Evolutionary conservation across 805 yeast genomes (phyloP), one percentile per base, ranked within the genome.

Genomic region (Candida easanensis): DNA sequence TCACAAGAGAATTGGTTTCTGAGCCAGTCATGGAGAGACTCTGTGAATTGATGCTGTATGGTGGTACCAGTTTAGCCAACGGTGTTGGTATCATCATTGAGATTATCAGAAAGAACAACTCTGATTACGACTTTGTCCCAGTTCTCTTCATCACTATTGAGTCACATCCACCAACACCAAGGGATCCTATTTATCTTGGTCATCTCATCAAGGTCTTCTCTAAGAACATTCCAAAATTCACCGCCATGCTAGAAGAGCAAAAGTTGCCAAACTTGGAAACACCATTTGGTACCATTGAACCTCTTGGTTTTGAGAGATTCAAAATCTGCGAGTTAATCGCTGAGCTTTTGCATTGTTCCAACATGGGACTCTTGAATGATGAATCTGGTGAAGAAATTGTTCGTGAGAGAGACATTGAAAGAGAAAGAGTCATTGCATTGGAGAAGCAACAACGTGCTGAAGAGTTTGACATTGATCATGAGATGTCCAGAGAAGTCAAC

Each of bases 1-100:
- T 93, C 30, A 88, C 97, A 3, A 76, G 99, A 51, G 91, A 91
- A 62, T 71, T 93, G 25, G 97, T 90, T 13, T 83, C 95, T 15
- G 81, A 81, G 33, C 73, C 76, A 31, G 77, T 86, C 47, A 75
- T 89, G 53, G 70, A 76, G 46, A 73, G 76, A 47, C 70, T 93
- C 51, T 85, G 90, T 20, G 65, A 79, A 16, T 79, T 86, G 50
- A 93, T 93, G 86, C 74, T 91, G 42, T 57, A 70, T 46, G 88
- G 88, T 42, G 95, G 96, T 36, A 82, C 90, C 26, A 95, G 97
- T 1, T 73, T 93, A 51, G 84, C 93, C 28, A 91, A 90, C 54
- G 95, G 96, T 57, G 99, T 93, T 25, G 95, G 97, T 5, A 88
- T 93, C 20, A 80, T 93, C 26, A 91, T 93, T 53, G 99, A 93